Evolutionary conservation across 805 yeast genomes (phyloP), one percentile per base, ranked within the genome.

Genomic region (Pichia rugopelliculosa): DNA sequence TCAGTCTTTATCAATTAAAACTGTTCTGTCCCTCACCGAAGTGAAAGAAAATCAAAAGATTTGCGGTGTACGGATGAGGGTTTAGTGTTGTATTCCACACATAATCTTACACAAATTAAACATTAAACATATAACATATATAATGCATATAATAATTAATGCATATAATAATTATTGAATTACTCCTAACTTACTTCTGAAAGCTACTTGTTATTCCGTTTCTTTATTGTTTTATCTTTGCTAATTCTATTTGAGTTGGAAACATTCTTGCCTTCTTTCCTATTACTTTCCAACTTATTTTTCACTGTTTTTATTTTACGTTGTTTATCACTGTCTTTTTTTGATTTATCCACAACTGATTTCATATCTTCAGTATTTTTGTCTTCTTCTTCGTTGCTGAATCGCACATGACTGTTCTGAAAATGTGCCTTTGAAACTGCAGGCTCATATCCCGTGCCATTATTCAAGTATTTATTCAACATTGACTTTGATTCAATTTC

Each of bases 391-490:
- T 48, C 39, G 9, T 41, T 54, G 17, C 48, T 45, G 53, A 79
- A 79, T 51, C 68, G 75, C 1, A 76, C 77, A 53, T 79, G 84
- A 41, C 15, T 21, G 9, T 36, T 33, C n/a, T 39, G 25, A 0
- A 79, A 79, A 52, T 77, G 73, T 10, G 66, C 70, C 10, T 63
- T 64, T 39, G 81, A 74, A 27, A 79, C 79, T 0, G 84, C 79
- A 3, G 84, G 79, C 11, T 65, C 64, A 6, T 45, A 36, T 11
- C 48, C 41, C 17, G 26, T 38, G 15, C 17, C 27, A 5, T n/a
- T 30, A 30, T 54, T 49, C 33, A 55, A 47, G 41, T 59, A 60
- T 4, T 48, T 49, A 10, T 52, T 46, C 3, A 59, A 72, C 46
- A 73, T 70, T 39, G 71, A 36, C 18, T 22, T 64, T 58, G 51